Base-by-base conservation (phyloP, 257 asterid genomes). In the Nicotiana undulata region DNA sequence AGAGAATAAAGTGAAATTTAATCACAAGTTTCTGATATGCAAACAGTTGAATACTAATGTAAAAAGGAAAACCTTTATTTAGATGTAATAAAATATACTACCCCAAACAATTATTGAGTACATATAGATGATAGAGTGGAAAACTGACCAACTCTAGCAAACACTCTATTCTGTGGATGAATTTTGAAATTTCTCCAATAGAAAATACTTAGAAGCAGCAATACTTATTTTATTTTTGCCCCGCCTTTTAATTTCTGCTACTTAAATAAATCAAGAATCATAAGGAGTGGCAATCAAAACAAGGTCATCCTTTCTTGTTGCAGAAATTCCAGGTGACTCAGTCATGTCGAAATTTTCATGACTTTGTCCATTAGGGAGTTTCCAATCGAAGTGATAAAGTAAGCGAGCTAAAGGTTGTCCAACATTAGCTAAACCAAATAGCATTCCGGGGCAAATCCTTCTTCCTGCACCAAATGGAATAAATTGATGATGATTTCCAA, bases 391-490 rank as follows among this genome's bases (percentile, higher is more conserved):
- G 49, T 72, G 76, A 63, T 74, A 80, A 6, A 83, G 78, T n/a
- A 83, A 63, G 6, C 63, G 52, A 12, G 86, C 86, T 17, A 83
- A 53, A 12, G 68, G 83, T 15, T 61, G 81, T 63, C 70, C 83
- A 61, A 83, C 34, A 34, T 74, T 80, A 8, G 81, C 77, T 28
- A 80, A 51, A 40, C 68, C 81, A 80, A 79, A 80, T 13, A 34
- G 7, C 49, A 78, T 79, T 3, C 85, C 85, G 0, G 85, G 85
- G 12, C 82, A 83, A 55, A 83, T 67, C 3, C 86, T 63, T 28
- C 68, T 75, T 2, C 86, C 86, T 0, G 83, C 83, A 20, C 86
- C 86, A 75, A 83, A 83, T n/a, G 86, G 86, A 0, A 83, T 72
- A 37, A 26, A 75, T 51, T 84, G 76, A 51, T 64, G 75, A 60